Base-by-base conservation (phyloP, 108 stramenopile genomes). In the Poteriospumella lacustris region DNA sequence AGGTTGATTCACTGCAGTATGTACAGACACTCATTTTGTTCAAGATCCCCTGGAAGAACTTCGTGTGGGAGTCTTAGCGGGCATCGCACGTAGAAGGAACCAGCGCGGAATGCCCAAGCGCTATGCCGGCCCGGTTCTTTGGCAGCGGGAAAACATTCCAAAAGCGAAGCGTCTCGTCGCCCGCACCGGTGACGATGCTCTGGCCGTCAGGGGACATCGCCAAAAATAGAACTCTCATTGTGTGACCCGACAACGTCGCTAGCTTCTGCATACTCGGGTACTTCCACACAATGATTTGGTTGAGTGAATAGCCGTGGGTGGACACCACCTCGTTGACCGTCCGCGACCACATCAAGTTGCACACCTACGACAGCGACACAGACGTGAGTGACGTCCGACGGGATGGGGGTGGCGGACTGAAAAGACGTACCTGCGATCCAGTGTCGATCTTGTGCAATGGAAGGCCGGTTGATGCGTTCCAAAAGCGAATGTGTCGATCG, bases 181-280 rank as follows among this genome's bases (percentile, higher is more conserved):
- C 98, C 29, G 98, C 98, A 38, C 98, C 98, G 0, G 98, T 99
- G 29, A 97, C 96, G 70, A 97, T 93, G 0, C 94, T 96, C 56
- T 90, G 92, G 44, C 95, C 96, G 80, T 97, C 97, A 0, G 98
- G 98, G 86, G 92, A 75, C 76, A 96, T 89, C 60, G 96, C 94
- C 68, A 99, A 77, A 88, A 95, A 98, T 2, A 99, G 84, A 29
- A 99, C 98, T 42, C 98, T 19, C 28, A 59, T n/a, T 0, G 95
- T 95, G 81, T 99, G 98, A 1, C 98, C 98, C 0, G 95, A 95
- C 62, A 99, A 80, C 0, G 96, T 96, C 34, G 94, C 95, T 38
- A 96, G 90, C 85, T 96, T 97, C 58, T 88, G 89, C 92, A 98
- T 92, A 76, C 86, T 91, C 29, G 96, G 97, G 78, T 95, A 95